Conservation (phyloP, 371 early-diverging fungal genomes). For the Mucor indicus region DNA sequence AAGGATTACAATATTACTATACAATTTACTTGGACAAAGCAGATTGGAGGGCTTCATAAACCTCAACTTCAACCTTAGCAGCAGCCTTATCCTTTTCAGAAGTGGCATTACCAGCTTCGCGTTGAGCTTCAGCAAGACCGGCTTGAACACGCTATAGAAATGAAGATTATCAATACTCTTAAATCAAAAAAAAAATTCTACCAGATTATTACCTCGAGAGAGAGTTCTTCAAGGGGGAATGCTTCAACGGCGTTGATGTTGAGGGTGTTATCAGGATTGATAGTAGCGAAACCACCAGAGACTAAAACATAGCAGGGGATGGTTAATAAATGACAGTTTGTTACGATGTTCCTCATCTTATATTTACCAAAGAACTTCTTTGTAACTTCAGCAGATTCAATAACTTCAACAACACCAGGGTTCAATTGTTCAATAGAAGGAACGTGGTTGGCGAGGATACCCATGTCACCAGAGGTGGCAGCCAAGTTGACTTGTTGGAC, state of each 20-base stretch:
- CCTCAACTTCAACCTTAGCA: slow-evolving; percentile 87
- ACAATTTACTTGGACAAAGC: slow-evolving; percentile 53
- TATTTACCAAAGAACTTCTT: slow-evolving; percentile 91
- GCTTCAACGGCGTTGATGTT: slow-evolving; percentile 98
- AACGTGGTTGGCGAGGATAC: slow-evolving; percentile 97
- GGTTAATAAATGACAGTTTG: not conserved
- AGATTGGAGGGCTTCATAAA: slow-evolving; percentile 81
- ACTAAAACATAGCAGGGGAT: slow-evolving; percentile 46
- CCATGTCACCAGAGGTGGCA: slow-evolving; percentile 95
- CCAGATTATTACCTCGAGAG: slow-evolving; percentile 57
- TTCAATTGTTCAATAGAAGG: slow-evolving; percentile 95
- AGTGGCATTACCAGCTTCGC: slow-evolving; percentile 51
- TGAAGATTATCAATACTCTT: not conserved
- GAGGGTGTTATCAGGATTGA: slow-evolving; percentile 94
- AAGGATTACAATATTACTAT: not conserved
- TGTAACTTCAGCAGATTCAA: slow-evolving; percentile 70
- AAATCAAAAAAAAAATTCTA: not conserved
- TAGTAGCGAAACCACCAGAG: slow-evolving; percentile 94
- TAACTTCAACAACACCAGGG: slow-evolving; percentile 88
- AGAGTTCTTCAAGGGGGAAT: slow-evolving; percentile 84
- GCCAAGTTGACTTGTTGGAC: slow-evolving; percentile 95
- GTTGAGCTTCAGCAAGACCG: slow-evolving; percentile 85
- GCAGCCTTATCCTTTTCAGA: slow-evolving; percentile 82
- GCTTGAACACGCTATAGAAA: slow-evolving; percentile 68
- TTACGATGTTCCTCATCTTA: not conserved